Conservation (phyloP, 2,329 filamentous ascomycete species). For the Xylaria multiplex region DNA sequence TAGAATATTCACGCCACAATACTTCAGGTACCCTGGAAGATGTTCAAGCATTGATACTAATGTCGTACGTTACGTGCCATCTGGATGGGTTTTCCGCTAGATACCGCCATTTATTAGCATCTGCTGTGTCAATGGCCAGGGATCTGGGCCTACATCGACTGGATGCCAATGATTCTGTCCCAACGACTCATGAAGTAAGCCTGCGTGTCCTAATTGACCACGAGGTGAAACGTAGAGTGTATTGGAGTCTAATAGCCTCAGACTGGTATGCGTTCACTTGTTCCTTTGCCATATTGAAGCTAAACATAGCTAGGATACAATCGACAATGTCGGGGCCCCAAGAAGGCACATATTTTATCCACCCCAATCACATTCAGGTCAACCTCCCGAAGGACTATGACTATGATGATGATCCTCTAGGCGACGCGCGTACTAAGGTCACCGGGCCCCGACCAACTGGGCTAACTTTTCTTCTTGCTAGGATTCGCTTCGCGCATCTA, state of each 20-base stretch:
- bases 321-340: slow-evolving; percentile 41
- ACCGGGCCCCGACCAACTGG: slow-evolving; percentile 29
- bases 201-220: slow-evolving; percentile 26
- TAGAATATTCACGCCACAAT: slow-evolving; percentile 39
- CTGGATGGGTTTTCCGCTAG: slow-evolving; percentile 39
- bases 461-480: slow-evolving; percentile 37
- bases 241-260: slow-evolving; percentile 36
- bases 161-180: slow-evolving; percentile 27
- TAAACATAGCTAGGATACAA: slow-evolving; percentile 32
- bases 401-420: slow-evolving; percentile 23
- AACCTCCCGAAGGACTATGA: slow-evolving; percentile 35
- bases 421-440: background rate
- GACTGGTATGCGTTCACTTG: slow-evolving; percentile 29
- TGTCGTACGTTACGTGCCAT: slow-evolving; percentile 38
- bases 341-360: slow-evolving; percentile 41
- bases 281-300: background rate
- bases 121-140: slow-evolving; percentile 35
- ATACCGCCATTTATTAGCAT: slow-evolving; percentile 34
- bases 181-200: background rate
- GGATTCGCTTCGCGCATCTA: slow-evolving; percentile 36
- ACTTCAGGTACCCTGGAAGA: slow-evolving; percentile 38
- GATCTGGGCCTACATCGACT: slow-evolving; percentile 39
- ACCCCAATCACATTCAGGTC: slow-evolving; percentile 37
- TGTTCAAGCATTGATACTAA: slow-evolving; percentile 38
- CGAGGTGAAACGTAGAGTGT: slow-evolving; percentile 38